A percentile compares a stretch with the other conserved stretches of the same genome.
phyloP scores from a whole-genome alignment of 495 filamentous ascomycete species.

The Penicillium desertorum region DNA sequence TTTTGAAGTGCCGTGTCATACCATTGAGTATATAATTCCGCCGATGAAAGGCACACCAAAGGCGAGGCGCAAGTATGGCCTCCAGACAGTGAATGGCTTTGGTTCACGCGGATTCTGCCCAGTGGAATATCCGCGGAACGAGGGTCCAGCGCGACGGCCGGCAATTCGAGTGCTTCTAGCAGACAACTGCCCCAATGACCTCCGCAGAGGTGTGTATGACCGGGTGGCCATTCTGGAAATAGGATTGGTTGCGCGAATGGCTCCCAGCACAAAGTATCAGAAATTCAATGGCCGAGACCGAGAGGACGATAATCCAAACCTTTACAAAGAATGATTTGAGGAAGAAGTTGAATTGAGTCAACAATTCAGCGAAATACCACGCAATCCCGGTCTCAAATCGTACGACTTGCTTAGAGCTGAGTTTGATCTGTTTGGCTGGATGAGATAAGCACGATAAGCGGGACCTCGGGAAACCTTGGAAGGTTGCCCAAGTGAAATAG shows the following conservation, averaged over 20 bases:
- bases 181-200: slow-evolving; percentile 33
- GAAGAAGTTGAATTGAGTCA: slow-evolving; percentile 2
- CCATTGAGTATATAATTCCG: slow-evolving; percentile 68
- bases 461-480: too few species aligned
- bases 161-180: slow-evolving; percentile 25
- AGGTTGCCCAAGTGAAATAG: background rate
- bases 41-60: slow-evolving; percentile 62
- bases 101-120: slow-evolving; percentile 26
- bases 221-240: slow-evolving; percentile 38
- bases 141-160: slow-evolving; percentile 19
- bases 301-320: background rate
- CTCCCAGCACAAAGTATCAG: slow-evolving; percentile 8
- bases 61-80: slow-evolving; percentile 56
- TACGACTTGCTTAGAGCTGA: slow-evolving; percentile 13
- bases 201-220: slow-evolving; percentile 43
- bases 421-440: slow-evolving; percentile 36
- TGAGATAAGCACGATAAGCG: slow-evolving; percentile 31
- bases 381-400: slow-evolving; percentile 14
- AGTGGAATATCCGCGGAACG: slow-evolving; percentile 36
- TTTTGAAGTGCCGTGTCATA: slow-evolving; percentile 26
- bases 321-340: background rate
- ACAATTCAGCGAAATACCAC: slow-evolving; percentile 4
- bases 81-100: slow-evolving; percentile 45
- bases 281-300: background rate
- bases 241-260: slow-evolving; percentile 18